Percentiles rank a stretch among this genome's conserved stretches.
phyloP scores from a whole-genome alignment of 2,329 filamentous ascomycete genomes.

The Hypoxylon rubiginosum region DNA sequence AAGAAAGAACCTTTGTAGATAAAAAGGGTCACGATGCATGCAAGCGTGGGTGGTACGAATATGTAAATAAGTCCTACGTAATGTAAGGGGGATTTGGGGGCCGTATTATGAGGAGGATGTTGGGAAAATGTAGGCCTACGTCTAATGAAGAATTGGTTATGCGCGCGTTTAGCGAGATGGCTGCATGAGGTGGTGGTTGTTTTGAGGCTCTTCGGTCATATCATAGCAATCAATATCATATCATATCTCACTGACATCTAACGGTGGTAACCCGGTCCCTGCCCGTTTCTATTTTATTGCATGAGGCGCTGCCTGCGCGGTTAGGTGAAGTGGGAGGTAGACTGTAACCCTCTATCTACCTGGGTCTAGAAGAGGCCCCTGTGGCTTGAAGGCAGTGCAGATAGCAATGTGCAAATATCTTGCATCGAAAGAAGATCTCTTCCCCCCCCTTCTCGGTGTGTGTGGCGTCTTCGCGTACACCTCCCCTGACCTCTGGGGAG shows the following conservation, averaged over 20 bases:
- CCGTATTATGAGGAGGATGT: neutral
- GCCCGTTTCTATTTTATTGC: conserved; percentile 3
- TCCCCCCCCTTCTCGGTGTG: neutral
- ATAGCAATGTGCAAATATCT: conserved; percentile 2
- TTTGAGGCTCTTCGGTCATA: conserved; percentile 1
- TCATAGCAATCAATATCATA: neutral
- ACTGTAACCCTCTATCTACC: neutral
- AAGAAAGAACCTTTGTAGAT: neutral
- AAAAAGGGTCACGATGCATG: conserved; percentile 3
- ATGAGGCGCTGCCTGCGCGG: neutral
- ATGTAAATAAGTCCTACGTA: neutral
- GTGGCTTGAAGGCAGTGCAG: neutral
- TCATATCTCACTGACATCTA: neutral
- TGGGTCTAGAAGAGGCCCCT: neutral
- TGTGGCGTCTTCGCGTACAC: neutral
- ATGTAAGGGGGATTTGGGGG: neutral
- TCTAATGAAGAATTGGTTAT: conserved; percentile 1
- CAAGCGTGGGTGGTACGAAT: conserved; percentile 4
- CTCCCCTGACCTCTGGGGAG: conserved; percentile 23
- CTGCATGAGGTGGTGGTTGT: neutral
- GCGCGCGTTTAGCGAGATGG: conserved; percentile 4
- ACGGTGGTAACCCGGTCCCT: neutral
- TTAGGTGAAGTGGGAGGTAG: neutral
- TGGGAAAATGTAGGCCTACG: neutral
- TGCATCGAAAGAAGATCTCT: conserved; percentile 3